These are phyloP conservation scores for Gossypium herbaceum DNA, from an alignment of 345 rosid species.

Conservation along the genomic window DNA sequence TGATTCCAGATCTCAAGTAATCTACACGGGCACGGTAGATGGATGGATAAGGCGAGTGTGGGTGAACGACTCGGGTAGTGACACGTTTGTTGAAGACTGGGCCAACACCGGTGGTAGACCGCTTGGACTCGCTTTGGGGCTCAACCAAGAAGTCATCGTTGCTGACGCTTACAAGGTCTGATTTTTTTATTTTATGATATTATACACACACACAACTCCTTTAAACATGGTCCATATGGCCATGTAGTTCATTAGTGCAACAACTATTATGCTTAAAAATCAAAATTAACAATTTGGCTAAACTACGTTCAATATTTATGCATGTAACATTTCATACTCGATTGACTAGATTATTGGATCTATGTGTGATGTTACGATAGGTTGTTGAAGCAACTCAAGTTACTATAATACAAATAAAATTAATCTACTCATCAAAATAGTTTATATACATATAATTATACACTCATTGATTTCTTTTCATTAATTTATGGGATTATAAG, in stretches of 20 bases:
- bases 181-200: neutral
- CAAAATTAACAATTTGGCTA: too few species aligned
- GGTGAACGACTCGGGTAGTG: conserved; percentile 37
- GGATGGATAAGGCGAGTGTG: conserved; percentile 76
- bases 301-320: too few species aligned
- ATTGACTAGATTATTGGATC: too few species aligned
- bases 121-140: conserved; percentile 63
- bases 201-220: neutral
- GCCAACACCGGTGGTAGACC: conserved; percentile 78
- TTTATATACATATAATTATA: too few species aligned
- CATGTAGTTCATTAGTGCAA: neutral
- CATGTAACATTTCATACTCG: too few species aligned
- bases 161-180: conserved; percentile 68
- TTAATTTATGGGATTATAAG: too few species aligned
- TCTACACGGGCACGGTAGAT: conserved; percentile 62
- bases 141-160: conserved; percentile 41
- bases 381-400: too few species aligned
- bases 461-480: too few species aligned
- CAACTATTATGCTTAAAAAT: too few species aligned
- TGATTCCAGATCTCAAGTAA: conserved; percentile 30
- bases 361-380: too few species aligned
- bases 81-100: conserved; percentile 49
- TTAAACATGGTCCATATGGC: neutral
- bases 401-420: too few species aligned
- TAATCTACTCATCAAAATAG: too few species aligned